Evolutionary conservation across 257 asterid genomes (phyloP), one percentile per base, ranked within the genome.

Genomic region (Fraxinus cuspidata): DNA sequence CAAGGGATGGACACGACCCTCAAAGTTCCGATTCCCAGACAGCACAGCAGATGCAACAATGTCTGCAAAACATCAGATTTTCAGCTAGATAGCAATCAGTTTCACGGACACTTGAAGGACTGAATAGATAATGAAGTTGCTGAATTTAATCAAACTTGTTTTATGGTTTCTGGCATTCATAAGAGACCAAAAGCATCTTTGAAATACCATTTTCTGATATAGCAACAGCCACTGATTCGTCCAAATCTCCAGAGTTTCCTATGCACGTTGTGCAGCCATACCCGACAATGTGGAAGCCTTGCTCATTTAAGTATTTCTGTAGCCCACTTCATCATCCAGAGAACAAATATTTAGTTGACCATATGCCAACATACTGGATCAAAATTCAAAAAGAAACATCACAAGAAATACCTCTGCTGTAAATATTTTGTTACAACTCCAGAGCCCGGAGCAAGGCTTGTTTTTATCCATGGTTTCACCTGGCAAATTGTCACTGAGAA

Each of bases 391-490:
- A 53, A 18, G n/a, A 6, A 44, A 73, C 28, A 53, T 15, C 72
- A 35, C 76, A 31, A 73, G 60, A 80, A 77, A 65, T 90, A 92
- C 99, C 99, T 94, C 89, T 88, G 70, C 80, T 78, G 86, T 76
- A 94, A 85, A 79, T 94, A 94, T 85, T 92, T 90, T 63, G 92
- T 92, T 44, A 86, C 97, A 75, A 94, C 99, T 49, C 99, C 99
- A 74, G 97, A 92, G 37, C 99, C 99, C 2, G 99, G 96, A 77
- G 97, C 97, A 84, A 94, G 99, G 42, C 99, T 92, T 75, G 97
- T 94, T 86, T 94, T 92, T 12, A 94, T 78, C 98, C 98, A 94
- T 81, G 97, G 98, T 85, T 94, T 94, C 35, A 94, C 99, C 97
- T 94, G 87, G 75, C 47, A 80, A n/a, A 77, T 58, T 58, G 75